Percentiles rank a stretch among this genome's conserved stretches.
Evolutionary conservation across 129 eudicot genomes (phyloP).

Genomic region (Escallonia herrerae): DNA sequence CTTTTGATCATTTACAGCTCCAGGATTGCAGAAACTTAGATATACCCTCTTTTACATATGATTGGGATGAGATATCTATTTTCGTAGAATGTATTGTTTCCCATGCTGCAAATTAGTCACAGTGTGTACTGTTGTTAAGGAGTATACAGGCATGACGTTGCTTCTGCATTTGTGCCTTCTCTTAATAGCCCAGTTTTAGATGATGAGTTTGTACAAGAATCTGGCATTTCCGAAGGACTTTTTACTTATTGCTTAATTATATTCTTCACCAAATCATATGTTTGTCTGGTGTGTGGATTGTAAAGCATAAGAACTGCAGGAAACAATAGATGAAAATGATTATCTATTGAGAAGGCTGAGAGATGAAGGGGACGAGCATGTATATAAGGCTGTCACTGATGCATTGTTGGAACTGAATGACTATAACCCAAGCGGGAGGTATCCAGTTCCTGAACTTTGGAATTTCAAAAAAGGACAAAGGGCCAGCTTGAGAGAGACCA

Average conservation of each 20-base stretch:
- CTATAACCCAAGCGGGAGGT: conserved; percentile 35
- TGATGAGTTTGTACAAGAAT: not conserved
- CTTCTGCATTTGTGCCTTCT: too few relatives aligned
- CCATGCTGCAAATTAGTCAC: too few relatives aligned
- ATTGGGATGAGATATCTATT: too few relatives aligned
- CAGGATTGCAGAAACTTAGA: too few relatives aligned
- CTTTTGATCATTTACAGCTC: too few relatives aligned
- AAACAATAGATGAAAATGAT: conserved; percentile 23
- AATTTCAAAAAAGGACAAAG: conserved; percentile 14
- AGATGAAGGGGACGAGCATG: conserved; percentile 24
- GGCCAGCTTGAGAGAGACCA: conserved; percentile 31
- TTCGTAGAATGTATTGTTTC: too few relatives aligned
- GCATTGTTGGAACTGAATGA: conserved; percentile 32
- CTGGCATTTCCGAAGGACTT: not conserved
- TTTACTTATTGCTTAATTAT: not conserved
- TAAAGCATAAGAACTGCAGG: conserved; percentile 14
- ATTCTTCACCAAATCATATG: not conserved
- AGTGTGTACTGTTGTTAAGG: too few relatives aligned
- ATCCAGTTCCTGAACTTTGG: conserved; percentile 32
- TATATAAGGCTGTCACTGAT: conserved; percentile 18
- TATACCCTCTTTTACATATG: too few relatives aligned
- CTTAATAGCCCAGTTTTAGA: too few relatives aligned
- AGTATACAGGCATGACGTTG: too few relatives aligned
- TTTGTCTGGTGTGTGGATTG: conserved; percentile 1
- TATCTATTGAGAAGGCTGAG: conserved; percentile 14